phyloP scores from a whole-genome alignment of 805 yeast genomes.

The Candida rishiriensis region DNA sequence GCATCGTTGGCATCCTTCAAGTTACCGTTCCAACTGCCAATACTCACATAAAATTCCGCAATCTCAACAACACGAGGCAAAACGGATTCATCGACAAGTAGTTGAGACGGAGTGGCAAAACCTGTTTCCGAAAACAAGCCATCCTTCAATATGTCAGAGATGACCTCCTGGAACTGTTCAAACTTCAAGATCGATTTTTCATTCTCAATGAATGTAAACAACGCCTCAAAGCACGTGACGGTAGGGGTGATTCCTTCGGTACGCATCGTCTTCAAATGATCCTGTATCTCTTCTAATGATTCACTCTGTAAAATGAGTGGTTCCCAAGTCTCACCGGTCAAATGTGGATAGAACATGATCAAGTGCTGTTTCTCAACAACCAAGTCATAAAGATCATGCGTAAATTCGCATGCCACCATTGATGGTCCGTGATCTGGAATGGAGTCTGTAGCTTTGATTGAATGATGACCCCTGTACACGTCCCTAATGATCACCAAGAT shows the following conservation, averaged over 20 bases:
- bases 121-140: not conserved
- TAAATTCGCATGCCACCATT: conserved; percentile 16
- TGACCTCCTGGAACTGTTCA: conserved; percentile 10
- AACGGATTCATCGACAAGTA: conserved; percentile 8
- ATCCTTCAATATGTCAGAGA: conserved; percentile 7
- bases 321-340: conserved; percentile 13
- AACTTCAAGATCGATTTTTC: conserved; percentile 5
- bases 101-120: not conserved
- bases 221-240: conserved; percentile 1
- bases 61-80: conserved; percentile 7
- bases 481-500: conserved; percentile 14
- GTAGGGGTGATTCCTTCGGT: conserved; percentile 4
- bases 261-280: conserved; percentile 4
- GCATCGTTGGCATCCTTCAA: conserved; percentile 8
- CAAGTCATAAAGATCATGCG: conserved; percentile 22
- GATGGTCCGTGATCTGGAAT: conserved; percentile 8
- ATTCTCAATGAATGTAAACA: conserved; percentile 5
- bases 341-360: conserved; percentile 18
- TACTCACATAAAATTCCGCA: conserved; percentile 7
- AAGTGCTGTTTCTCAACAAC: conserved; percentile 14
- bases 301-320: conserved; percentile 10
- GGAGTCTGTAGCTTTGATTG: conserved; percentile 1
- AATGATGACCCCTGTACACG: conserved; percentile 9
- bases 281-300: conserved; percentile 8
- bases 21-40: conserved; percentile 10